Evolutionary conservation across 331 rosid species (phyloP).

Genomic region (Pyrus hybrid): DNA sequence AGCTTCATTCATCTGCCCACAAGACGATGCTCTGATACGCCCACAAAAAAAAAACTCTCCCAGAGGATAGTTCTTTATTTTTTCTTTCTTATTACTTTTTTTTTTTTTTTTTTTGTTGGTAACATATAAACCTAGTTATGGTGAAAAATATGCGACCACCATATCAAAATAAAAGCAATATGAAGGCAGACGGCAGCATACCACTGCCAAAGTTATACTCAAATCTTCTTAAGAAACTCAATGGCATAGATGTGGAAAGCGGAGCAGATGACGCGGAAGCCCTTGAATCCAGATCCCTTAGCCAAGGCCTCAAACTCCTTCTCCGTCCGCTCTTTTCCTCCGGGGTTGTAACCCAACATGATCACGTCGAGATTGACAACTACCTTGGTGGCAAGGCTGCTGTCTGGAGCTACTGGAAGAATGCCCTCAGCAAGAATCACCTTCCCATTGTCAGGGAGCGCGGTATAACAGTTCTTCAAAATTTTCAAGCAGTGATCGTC

Average conservation of each 20-base stretch:
- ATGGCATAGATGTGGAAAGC: constrained; percentile 79
- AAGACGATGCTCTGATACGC: constrained; percentile 46
- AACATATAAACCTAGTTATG: not conserved
- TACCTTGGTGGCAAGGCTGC: constrained; percentile 72
- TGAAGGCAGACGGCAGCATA: not conserved
- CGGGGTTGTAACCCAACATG: constrained; percentile 86
- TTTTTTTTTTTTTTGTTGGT: too few relatives aligned
- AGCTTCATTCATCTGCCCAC: constrained; percentile 68
- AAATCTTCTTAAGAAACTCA: constrained; percentile 50
- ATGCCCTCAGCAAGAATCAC: constrained; percentile 92
- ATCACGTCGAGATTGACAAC: constrained; percentile 68
- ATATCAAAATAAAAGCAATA: constrained; percentile 16
- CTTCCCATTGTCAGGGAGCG: constrained; percentile 70
- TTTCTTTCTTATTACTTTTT: too few relatives aligned
- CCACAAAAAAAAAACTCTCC: constrained; percentile 56
- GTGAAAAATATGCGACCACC: not conserved
- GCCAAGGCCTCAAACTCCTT: constrained; percentile 75
- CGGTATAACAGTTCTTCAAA: constrained; percentile 71
- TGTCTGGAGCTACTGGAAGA: constrained; percentile 79
- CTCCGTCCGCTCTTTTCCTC: constrained; percentile 91
- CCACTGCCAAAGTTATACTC: not conserved
- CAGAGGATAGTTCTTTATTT: constrained; percentile 12
- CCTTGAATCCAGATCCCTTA: constrained; percentile 70
- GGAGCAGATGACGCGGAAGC: constrained; percentile 34
- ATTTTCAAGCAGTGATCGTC: constrained; percentile 83